Evolutionary conservation across 495 filamentous ascomycete species (phyloP).

Genomic region (Xylaria grammica): DNA sequence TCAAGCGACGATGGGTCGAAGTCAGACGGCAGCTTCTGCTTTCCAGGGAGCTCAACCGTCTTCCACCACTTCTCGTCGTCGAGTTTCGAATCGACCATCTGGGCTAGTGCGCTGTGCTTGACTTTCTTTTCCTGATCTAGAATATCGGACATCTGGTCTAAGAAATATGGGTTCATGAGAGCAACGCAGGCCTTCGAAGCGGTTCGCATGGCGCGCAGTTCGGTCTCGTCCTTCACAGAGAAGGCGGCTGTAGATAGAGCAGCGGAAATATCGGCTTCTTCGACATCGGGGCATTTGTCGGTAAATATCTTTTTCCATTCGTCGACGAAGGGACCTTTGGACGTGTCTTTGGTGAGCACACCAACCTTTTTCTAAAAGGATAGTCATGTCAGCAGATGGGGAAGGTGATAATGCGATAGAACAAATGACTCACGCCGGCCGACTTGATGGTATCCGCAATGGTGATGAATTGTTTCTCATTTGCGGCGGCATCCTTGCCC

Average conservation of each 20-base stretch:
- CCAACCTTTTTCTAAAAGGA: slow-evolving; percentile 84
- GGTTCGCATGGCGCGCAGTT: slow-evolving; percentile 91
- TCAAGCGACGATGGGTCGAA: slow-evolving; percentile 93
- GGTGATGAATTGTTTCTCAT: slow-evolving; percentile 82
- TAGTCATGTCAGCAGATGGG: slow-evolving; percentile 1
- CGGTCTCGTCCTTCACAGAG: slow-evolving; percentile 94
- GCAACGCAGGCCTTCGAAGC: slow-evolving; percentile 91
- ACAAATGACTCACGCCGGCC: slow-evolving; percentile 71
- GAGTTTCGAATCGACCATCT: slow-evolving; percentile 86
- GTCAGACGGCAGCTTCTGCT: slow-evolving; percentile 78
- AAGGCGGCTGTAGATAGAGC: slow-evolving; percentile 84
- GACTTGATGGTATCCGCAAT: slow-evolving; percentile 84
- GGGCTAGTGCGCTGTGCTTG: slow-evolving; percentile 80
- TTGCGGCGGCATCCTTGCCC: slow-evolving; percentile 87
- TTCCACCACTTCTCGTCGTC: slow-evolving; percentile 93
- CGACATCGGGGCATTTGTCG: slow-evolving; percentile 78
- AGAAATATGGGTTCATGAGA: slow-evolving; percentile 89
- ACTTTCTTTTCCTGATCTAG: slow-evolving; percentile 96
- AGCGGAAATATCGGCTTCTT: slow-evolving; percentile 84
- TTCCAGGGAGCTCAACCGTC: slow-evolving; percentile 67
- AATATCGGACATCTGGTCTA: slow-evolving; percentile 95
- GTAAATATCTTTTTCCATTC: slow-evolving; percentile 88
- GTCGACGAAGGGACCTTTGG: slow-evolving; percentile 88
- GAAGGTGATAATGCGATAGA: not conserved
- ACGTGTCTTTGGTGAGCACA: slow-evolving; percentile 78